Base-by-base conservation (phyloP, 2,329 filamentous ascomycete species). In the Xylaria digitata region DNA sequence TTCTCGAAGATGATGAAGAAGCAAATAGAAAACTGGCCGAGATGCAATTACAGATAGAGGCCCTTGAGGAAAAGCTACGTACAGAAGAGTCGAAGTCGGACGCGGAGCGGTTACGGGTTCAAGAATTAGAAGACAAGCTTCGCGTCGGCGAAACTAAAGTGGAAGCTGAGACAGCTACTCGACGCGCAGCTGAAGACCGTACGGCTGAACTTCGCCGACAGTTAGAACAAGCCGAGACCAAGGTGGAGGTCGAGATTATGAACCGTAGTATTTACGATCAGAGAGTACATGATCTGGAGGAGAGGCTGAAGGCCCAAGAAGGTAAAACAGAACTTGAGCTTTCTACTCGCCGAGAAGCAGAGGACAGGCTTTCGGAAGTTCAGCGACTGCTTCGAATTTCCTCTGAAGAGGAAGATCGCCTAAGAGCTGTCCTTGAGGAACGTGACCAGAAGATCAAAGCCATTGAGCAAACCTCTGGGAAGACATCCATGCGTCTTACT, bases 291-390 rank as follows among this genome's bases (percentile, higher is more conserved):
- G 90, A 92, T 50, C 83, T 94, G 1, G 91, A 94, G 75, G 89
- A 88, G 52, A 89, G 89, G 75, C 82, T 93, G 52, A 85, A 86
- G 66, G 80, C 86, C 9, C 87, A 90, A 42, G 89, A 93, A 71
- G 83, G 84, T 42, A 85, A 86, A 63, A 86, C 85, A 1, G 90
- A 93, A 69, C 80, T 87, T 59, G 90, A 94, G 73, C 80, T 90
- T 66, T 82, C 85, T 50, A 80, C 81, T 54, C 87, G 91, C 65
- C 86, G 90, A 61, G 84, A 87, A 40, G 89, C 90, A 0, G 91
- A 94, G 76, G 92, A 94, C 74, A 87, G 87, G 67, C 82, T 93
- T 15, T 86, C 89, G 5, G 91, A 94, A 75, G 84, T 89, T n/a
- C 90, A 94, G 78, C 85, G 89, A 61, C 84, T 90, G 23, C 83